Evolutionary conservation across 2,329 filamentous ascomycete species (phyloP), one percentile per base, ranked within the genome.

Genomic region (Talaromyces sp.): DNA sequence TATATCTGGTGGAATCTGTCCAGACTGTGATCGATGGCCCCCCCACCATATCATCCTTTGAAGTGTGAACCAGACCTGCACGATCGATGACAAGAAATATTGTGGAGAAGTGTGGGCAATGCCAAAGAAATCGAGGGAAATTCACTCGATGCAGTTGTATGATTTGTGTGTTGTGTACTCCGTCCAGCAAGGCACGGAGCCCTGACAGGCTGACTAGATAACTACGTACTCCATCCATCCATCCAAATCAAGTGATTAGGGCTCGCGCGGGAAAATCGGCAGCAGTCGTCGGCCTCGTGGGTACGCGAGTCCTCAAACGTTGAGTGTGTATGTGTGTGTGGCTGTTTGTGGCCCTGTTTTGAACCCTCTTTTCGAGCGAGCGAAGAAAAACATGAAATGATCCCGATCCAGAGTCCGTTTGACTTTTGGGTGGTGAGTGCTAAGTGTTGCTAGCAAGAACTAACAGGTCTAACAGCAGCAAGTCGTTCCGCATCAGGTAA

Each of bases 211-310:
- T 44, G 40, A 2, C 39, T 9, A n/a, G 28, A 28, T 28, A 28
- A 28, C 28, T 28, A 28, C 28, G 28, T 28, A 6, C 28, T 28
- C 18, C 11, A 37, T 55, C 33, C n/a, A n/a, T n/a, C n/a, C n/a
- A n/a, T n/a, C n/a, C n/a, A 1, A 35, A 9, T 14, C 11, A 25
- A 16, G 14, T 57, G 33, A 40, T 39, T 28, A 54, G 31, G 50
- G 31, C 50, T 54, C n/a, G 28, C n/a, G 50, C 50, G 50, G 50
- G 23, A 54, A 52, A 54, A 28, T 57, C 37, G 54, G 37, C 33
- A 57, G 21, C 35, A 31, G 31, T 56, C 7, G n/a, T 54, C n/a
- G 31, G 11, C 12, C 50, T 54, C 50, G 31, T 37, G 50, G 50
- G 11, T 21, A 54, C 50, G 46, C 31, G 9, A 54, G 23, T 12